These are phyloP conservation scores for Suhomyces guaymorum DNA, from an alignment of 1,139 yeast genomes.

Conservation along the genomic window DNA sequence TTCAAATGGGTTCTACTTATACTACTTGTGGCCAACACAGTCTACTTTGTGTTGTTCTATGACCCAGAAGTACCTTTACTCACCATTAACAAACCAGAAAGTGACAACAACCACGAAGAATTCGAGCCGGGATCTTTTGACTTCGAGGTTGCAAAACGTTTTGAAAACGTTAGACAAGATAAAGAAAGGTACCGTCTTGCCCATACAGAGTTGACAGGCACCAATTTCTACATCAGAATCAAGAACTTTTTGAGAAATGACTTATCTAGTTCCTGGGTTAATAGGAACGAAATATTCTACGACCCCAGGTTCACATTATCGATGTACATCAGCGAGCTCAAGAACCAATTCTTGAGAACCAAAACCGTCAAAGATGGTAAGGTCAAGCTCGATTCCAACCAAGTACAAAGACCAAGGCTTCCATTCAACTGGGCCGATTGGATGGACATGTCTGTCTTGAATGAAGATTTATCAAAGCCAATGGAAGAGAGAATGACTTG, in stretches of 20 bases:
- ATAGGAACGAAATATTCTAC: conserved; percentile 15
- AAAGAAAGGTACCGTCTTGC: conserved; percentile 19
- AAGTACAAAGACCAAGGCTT: conserved; percentile 8
- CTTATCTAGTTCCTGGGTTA: conserved; percentile 20
- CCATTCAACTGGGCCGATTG: conserved; percentile 26
- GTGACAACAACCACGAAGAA: not conserved
- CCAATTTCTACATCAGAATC: conserved; percentile 8
- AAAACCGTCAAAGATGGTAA: conserved; percentile 3
- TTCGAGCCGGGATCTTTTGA: conserved; percentile 2
- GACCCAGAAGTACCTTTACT: conserved; percentile 1
- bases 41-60: conserved; percentile 6
- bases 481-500: conserved; percentile 14
- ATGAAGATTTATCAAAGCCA: conserved; percentile 13
- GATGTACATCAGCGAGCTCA: conserved; percentile 17
- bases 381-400: conserved; percentile 4
- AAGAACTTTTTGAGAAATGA: conserved; percentile 20
- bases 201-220: conserved; percentile 14
- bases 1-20: conserved; percentile 5
- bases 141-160: conserved; percentile 6
- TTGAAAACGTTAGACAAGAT: conserved; percentile 13
- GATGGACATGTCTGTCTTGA: conserved; percentile 17
- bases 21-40: conserved; percentile 8
- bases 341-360: conserved; percentile 15
- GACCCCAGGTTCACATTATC: conserved; percentile 22
- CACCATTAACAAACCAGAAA: not conserved